Evolutionary conservation across 257 asterid species (phyloP), one percentile per base, ranked within the genome.

Genomic region (Phtheirospermum japonicum): DNA sequence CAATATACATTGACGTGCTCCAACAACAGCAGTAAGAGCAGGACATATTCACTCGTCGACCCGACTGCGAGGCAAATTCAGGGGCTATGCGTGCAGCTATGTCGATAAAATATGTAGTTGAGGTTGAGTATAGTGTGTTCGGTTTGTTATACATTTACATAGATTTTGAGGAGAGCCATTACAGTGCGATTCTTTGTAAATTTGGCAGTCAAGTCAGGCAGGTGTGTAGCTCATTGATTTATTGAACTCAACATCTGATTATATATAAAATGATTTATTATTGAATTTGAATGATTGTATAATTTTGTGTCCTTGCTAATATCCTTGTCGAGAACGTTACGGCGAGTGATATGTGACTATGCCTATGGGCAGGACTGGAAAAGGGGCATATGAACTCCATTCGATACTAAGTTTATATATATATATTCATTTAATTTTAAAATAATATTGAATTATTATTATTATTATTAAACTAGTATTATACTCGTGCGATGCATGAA

Each of bases 41-140:
- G 68, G 69, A 68, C 82, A 5, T 92, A 81, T 58, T 26, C 79
- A 1, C 73, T 83, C 57, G 46, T 70, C 6, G 82, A 78, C 71
- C 88, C 83, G 4, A 72, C 80, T 5, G 42, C 83, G 0, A 63
- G 86, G 1, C 85, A 80, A 68, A 87, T 92, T 56, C 91, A 80
- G 73, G 95, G 95, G 43, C 80, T 86, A 18, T 92, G 99, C 57
- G 58, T 82, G 14, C 85, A 80, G 84, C 94, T 92, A 36, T 89
- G 99, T 78, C 53, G 75, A 59, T 89, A 85, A 77, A 58, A 12
- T 61, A 31, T 26, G 4, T 16, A 4, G 5, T 52, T 6, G 9
- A 14, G n/a, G 34, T 8, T 57, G 34, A 39, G 48, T 23, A 23
- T 23, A 23, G 28, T 23, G 28, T 23, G 28, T 3, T 23, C 28